Percentiles rank a stretch among this genome's conserved stretches.
These are phyloP conservation scores for Pseudonitzschia multiseries DNA, from an alignment of 108 stramenopile species.

Conservation along the genomic window DNA sequence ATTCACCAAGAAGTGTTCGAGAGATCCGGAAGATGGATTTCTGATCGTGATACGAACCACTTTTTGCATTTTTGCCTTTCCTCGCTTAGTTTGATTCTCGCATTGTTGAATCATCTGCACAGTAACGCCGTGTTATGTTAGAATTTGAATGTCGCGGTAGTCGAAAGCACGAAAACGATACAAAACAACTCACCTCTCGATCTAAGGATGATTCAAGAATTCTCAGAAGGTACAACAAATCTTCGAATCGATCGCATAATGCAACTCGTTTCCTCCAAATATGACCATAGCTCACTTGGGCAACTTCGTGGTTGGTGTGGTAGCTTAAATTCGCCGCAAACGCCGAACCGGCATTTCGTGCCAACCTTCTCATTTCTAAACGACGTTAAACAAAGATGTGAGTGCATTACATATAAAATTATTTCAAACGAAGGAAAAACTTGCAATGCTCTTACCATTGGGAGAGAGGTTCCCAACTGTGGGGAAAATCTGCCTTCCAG, in stretches of 20 bases:
- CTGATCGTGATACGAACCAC: slow-evolving; percentile 40
- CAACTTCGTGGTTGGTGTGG: slow-evolving; percentile 73
- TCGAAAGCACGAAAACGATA: slow-evolving; percentile 11
- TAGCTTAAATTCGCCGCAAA: slow-evolving; percentile 65
- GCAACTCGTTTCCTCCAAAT: slow-evolving; percentile 70
- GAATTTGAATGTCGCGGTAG: background rate
- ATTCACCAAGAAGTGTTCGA: slow-evolving; percentile 61
- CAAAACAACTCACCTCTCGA: slow-evolving; percentile 40
- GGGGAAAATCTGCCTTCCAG: slow-evolving; percentile 65
- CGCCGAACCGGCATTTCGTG: slow-evolving; percentile 57
- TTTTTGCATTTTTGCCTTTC: slow-evolving; percentile 36
- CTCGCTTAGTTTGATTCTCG: slow-evolving; percentile 34
- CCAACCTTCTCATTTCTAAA: slow-evolving; percentile 50
- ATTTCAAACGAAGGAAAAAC: background rate
- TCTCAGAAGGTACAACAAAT: slow-evolving; percentile 49
- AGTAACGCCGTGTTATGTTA: slow-evolving; percentile 9
- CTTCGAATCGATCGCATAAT: slow-evolving; percentile 54
- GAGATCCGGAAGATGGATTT: slow-evolving; percentile 50
- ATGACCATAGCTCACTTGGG: slow-evolving; percentile 62
- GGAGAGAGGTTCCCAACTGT: slow-evolving; percentile 49
- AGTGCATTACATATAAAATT: background rate
- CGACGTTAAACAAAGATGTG: background rate
- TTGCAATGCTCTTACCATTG: background rate
- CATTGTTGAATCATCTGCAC: slow-evolving; percentile 35
- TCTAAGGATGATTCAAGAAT: slow-evolving; percentile 62